Evolutionary conservation across 1,139 yeast species (phyloP), one percentile per base, ranked within the genome.

Genomic region (Saccharomycopsis hybrid): DNA sequence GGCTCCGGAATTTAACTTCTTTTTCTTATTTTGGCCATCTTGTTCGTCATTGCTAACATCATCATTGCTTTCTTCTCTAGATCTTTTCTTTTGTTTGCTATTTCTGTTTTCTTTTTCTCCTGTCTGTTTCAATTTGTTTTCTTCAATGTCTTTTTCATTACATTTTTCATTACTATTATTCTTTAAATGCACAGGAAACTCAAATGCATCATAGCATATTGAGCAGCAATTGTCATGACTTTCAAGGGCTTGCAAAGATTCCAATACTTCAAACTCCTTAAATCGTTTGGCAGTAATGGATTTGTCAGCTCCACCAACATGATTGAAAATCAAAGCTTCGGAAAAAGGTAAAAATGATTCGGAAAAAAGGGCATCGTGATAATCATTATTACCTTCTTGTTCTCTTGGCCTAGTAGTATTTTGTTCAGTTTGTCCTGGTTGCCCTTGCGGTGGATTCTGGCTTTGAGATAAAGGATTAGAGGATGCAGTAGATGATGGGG

Each of bases 291-390:
- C 27, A 2, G 47, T 8, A 13, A 49, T 29, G 11, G 52, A 18
- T 41, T 38, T 51, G 33, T 42, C 28, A 30, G 43, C 42, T 13
- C 30, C 4, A 40, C 32, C 43, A n/a, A 29, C 27, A 43, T 13
- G 25, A 38, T 42, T 38, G 30, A 32, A 29, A 30, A 43, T 41
- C 33, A 44, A 31, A 25, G 56, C 59, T 29, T 63, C 71, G 5
- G 48, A 27, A 13, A 47, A 36, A n/a, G 27, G 30, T 9, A 37
- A 37, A n/a, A 9, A 7, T 13, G n/a, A 37, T 37, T 31, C 35
- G 11, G 35, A 31, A 31, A 11, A 31, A 8, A 8, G 35, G 11
- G 35, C 35, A 31, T 7, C 35, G 35, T 11, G 7, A 31, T 11
- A 7, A 31, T 7, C 11, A 11, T 11, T 7, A 11, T 31, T 31